These are phyloP conservation scores for Fonsecaea pedrosoi DNA, from an alignment of 2,329 filamentous ascomycete genomes.

Conservation along the genomic window DNA sequence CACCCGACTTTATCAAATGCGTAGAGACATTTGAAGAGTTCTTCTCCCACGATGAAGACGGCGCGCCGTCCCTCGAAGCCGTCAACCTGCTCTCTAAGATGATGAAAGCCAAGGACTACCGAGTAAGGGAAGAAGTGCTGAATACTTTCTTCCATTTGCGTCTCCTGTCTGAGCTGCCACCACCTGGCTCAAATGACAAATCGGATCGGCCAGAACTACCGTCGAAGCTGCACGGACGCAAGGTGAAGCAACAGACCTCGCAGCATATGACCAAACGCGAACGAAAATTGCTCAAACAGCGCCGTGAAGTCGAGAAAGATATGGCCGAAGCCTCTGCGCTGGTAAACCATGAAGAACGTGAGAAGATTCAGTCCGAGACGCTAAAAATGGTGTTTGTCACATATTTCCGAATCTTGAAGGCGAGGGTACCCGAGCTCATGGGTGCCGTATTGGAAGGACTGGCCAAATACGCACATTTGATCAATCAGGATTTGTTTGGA, in stretches of 20 bases:
- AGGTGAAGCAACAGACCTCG: conserved; percentile 72
- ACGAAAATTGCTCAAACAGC: conserved; percentile 82
- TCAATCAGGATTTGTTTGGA: conserved; percentile 99
- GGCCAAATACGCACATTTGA: conserved; percentile 91
- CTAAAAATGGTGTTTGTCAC: conserved; percentile 93
- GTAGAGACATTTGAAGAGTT: conserved; percentile 78
- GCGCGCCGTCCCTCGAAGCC: conserved; percentile 83
- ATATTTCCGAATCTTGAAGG: conserved; percentile 94
- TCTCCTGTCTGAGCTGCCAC: conserved; percentile 83
- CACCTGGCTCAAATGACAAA: conserved; percentile 72
- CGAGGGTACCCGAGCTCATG: conserved; percentile 81
- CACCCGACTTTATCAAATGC: conserved; percentile 79
- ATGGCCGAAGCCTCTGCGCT: conserved; percentile 90
- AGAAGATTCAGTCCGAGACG: conserved; percentile 93
- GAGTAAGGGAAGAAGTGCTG: conserved; percentile 81
- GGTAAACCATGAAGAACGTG: conserved; percentile 89
- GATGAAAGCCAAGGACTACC: conserved; percentile 87
- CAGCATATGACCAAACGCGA: conserved; percentile 89
- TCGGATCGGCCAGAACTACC: conserved; percentile 68
- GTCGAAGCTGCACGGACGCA: conserved; percentile 59
- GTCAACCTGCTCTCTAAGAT: conserved; percentile 87
- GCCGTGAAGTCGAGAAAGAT: conserved; percentile 87
- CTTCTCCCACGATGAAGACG: conserved; percentile 88
- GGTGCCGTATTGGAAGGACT: conserved; percentile 95
- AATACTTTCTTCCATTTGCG: conserved; percentile 92